Percentiles rank a stretch among this genome's conserved stretches.
Conservation (phyloP, 495 filamentous ascomycete genomes). For the Margaritispora aquatica region DNA sequence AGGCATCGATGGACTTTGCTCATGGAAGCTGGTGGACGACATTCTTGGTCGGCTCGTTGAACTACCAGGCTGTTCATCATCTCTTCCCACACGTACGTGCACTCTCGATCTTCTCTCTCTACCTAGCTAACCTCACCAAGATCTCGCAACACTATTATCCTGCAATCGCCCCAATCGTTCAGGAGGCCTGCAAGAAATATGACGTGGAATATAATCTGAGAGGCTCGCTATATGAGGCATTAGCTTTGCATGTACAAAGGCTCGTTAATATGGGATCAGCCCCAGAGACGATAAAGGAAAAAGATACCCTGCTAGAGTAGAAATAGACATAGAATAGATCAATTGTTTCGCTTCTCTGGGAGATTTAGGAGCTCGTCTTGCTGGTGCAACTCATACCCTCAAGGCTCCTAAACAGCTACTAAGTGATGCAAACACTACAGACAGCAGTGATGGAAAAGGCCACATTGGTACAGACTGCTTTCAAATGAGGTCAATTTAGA, state of each 20-base stretch:
- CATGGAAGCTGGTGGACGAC: slow-evolving; percentile 4
- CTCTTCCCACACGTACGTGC: slow-evolving; percentile 1
- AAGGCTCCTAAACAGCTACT: too few relatives aligned
- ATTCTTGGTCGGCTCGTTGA: neutral
- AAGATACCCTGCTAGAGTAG: neutral
- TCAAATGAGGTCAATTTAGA: too few relatives aligned
- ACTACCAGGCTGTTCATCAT: slow-evolving; percentile 9
- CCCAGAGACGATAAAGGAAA: neutral
- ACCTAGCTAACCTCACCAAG: neutral
- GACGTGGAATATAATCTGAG: neutral
- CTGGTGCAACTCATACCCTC: too few relatives aligned
- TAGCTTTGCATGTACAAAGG: neutral
- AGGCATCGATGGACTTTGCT: slow-evolving; percentile 3
- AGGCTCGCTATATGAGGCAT: neutral
- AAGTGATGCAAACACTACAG: too few relatives aligned
- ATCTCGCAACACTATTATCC: slow-evolving; percentile 3
- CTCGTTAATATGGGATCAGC: neutral
- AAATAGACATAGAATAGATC: neutral
- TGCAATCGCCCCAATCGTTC: slow-evolving; percentile 1
- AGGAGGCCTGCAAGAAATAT: neutral
- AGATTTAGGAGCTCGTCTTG: too few relatives aligned
- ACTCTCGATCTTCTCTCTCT: neutral
- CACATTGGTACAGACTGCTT: too few relatives aligned
- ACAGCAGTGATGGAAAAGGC: too few relatives aligned
- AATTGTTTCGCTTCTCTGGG: too few relatives aligned